Conservation (phyloP, 2,329 filamentous ascomycete species). For the Lasiodiplodia sp. region DNA sequence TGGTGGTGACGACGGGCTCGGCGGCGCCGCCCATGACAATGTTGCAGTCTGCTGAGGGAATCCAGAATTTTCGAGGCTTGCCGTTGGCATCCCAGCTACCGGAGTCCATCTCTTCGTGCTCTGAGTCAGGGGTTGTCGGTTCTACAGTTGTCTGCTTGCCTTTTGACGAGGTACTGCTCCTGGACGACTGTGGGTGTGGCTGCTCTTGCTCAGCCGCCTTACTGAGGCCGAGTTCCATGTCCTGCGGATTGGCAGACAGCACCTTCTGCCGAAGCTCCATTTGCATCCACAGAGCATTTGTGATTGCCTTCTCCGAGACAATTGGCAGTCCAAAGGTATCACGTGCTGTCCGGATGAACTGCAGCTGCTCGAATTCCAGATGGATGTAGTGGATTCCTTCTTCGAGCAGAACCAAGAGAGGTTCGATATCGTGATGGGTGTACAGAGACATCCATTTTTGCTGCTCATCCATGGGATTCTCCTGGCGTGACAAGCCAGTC, state of each 20-base stretch:
- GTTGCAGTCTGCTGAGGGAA: conserved; percentile 62
- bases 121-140: conserved; percentile 31
- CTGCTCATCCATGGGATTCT: conserved; percentile 49
- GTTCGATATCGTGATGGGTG: conserved; percentile 62
- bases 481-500: conserved; percentile 37
- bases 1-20: conserved; percentile 59
- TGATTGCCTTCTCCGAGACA: conserved; percentile 62
- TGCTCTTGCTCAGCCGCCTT: conserved; percentile 44
- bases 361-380: conserved; percentile 65
- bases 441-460: conserved; percentile 60
- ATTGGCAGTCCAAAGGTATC: conserved; percentile 63
- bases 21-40: conserved; percentile 63
- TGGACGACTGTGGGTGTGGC: not conserved
- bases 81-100: conserved; percentile 63
- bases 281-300: conserved; percentile 64
- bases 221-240: conserved; percentile 62
- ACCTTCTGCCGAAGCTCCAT: conserved; percentile 64
- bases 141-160: conserved; percentile 50
- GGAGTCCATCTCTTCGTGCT: conserved; percentile 49
- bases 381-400: conserved; percentile 68
- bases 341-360: conserved; percentile 59
- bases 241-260: conserved; percentile 58
- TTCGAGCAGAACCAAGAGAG: conserved; percentile 62
- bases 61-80: conserved; percentile 64
- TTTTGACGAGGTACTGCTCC: conserved; percentile 40